Conservation (phyloP, 208 protist genomes). For the Leptomonas pyrrhocoris region DNA sequence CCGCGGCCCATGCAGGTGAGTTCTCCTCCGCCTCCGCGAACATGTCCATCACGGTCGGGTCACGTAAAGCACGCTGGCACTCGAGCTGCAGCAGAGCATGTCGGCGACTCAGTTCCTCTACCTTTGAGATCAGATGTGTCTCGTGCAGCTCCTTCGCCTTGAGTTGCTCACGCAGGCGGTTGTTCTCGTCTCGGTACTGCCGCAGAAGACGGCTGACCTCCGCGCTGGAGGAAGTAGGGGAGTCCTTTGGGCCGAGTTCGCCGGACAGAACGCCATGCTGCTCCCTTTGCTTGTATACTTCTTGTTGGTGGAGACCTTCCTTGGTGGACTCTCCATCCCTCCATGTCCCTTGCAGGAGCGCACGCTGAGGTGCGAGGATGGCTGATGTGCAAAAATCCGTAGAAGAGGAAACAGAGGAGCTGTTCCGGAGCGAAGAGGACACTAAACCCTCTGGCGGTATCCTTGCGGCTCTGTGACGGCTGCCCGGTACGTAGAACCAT, state of each 20-base stretch:
- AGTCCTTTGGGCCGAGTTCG: too few relatives aligned
- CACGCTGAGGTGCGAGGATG: background rate
- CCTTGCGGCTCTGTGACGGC: background rate
- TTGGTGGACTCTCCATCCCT: background rate
- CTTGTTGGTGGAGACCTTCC: background rate
- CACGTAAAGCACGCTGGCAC: constrained; percentile 13
- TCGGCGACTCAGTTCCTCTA: constrained; percentile 36
- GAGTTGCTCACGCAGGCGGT: constrained; percentile 62
- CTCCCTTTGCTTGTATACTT: background rate
- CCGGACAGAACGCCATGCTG: too few relatives aligned
- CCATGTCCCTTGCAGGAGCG: background rate
- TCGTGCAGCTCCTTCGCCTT: constrained; percentile 49
- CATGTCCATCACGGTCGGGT: background rate
- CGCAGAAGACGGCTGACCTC: constrained; percentile 37
- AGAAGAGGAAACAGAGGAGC: background rate
- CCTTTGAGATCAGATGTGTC: constrained; percentile 43
- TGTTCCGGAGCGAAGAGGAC: background rate
- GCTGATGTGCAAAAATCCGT: background rate
- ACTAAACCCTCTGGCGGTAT: constrained; percentile 12
- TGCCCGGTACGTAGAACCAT: constrained; percentile 35
- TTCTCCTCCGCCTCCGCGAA: constrained; percentile 4
- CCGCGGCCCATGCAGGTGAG: background rate
- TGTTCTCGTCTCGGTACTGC: constrained; percentile 60
- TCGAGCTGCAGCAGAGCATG: constrained; percentile 20
- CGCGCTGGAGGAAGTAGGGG: background rate